Base-by-base conservation (phyloP, 768 basidiomycete genomes). In the Myochromella boudieri region DNA sequence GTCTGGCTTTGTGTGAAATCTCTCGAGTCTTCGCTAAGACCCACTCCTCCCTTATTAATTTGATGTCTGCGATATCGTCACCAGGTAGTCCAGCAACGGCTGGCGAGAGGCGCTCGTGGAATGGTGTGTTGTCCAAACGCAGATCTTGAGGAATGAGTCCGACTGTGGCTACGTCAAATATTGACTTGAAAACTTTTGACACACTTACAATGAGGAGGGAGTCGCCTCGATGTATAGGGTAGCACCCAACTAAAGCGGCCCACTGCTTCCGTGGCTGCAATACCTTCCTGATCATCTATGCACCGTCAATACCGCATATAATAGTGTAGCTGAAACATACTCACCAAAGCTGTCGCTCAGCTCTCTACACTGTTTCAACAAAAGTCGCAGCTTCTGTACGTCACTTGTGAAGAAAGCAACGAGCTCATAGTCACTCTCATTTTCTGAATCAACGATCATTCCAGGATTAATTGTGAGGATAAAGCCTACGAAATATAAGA, bases 31-130 rank as follows among this genome's bases (percentile, higher is more conserved):
- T 64, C 1, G 48, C 62, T 21, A 75, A 70, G 7, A 88, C 72
- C 84, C 85, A 91, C 4, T 83, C 73, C 44, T 85, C 81, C 17
- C 81, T 71, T 8, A 91, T 73, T 3, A 76, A 54, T 18, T 69
- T 68, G 12, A 83, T 69, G 64, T 91, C 88, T 6, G 63, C 60
- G 2, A 62, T 46, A 46, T 90, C 89, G 53, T 88, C 78, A 6
- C 77, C 81, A 14, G 79, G 73, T 33, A 70, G 58, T 1, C 89
- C 89, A 7, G 88, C 85, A 56, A 68, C 68, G 1, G 84, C 77
- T 1, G 68, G 57, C 15, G 87, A 85, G 18, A 91, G 71, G 8
- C 76, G 77, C 6, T 66, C 58, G 46, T 77, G 66, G n/a, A 84
- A 54, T 1, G 82, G 77, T 49, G 65, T 67, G 37, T 63, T 71